Percentiles rank a stretch among this genome's conserved stretches.
Evolutionary conservation across 1,284 basidiomycete species (phyloP).

Genomic region (Tylopilus sp.): DNA sequence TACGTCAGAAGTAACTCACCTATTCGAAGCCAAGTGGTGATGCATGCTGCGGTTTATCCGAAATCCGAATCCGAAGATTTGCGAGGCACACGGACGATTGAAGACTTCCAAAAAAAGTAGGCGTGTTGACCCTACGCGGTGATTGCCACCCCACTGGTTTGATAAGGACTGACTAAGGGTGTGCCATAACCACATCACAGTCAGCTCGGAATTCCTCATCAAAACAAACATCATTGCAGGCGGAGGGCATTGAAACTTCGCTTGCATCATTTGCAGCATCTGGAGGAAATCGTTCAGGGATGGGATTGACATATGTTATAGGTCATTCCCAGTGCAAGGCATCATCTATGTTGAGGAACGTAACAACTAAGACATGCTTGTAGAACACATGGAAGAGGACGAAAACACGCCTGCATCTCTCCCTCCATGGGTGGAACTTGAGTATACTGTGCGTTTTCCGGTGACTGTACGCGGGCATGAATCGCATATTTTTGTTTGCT

Average conservation of each 20-base stretch:
- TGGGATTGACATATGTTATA: constrained; percentile 51
- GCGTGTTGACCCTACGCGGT: background rate
- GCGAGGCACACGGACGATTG: constrained; percentile 39
- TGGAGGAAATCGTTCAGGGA: constrained; percentile 2
- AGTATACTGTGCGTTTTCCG: constrained; percentile 65
- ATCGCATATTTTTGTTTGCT: background rate
- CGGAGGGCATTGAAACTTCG: background rate
- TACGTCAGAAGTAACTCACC: background rate
- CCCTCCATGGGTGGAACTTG: constrained; percentile 92
- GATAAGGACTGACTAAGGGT: too few species aligned
- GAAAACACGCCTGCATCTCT: constrained; percentile 76
- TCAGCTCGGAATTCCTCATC: background rate
- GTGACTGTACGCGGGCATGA: too few species aligned
- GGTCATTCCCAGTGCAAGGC: constrained; percentile 38
- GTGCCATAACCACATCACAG: too few species aligned
- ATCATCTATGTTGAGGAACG: background rate
- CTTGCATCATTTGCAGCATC: too few species aligned
- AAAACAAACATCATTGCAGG: background rate
- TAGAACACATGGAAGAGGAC: constrained; percentile 97
- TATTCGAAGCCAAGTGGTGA: too few species aligned
- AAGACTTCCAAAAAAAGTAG: constrained; percentile 18
- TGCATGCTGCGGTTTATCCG: background rate
- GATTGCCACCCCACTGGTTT: too few species aligned
- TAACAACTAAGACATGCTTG: constrained; percentile 16
- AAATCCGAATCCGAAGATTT: constrained; percentile 18